Base-by-base conservation (phyloP, 805 yeast species). In the Grigorovia transvaalensis region DNA sequence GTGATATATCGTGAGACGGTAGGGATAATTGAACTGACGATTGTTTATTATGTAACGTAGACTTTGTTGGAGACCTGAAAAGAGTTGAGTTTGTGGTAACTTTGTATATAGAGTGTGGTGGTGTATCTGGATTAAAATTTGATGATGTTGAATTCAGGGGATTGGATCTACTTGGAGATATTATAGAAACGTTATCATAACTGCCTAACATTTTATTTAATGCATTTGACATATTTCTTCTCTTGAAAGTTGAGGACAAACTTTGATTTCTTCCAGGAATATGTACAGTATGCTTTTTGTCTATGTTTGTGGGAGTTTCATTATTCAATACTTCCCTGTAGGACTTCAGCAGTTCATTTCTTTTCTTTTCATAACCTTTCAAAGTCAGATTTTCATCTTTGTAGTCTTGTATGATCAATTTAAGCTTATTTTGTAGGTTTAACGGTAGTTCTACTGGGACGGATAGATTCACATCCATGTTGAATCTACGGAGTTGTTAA, bases 321-420 rank as follows among this genome's bases (percentile, higher is more conserved):
- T 8, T 13, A 15, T 11, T 12, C 4, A 46, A 17, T 19, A 29
- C 17, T 13, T 46, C 30, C 11, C 11, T 29, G 23, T 47, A 47
- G 3, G 27, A 29, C 2, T 61, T 61, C 30, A 68, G 44, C 3
- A 68, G 17, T 29, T 56, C 58, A 33, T 60, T 58, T 45, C 87
- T 68, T 54, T 81, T 83, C 57, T 78, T 82, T 45, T 73, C 70
- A 62, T 82, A 85, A 1, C 93, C 91, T 61, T 84, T 85, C 47
- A 76, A 82, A 0, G 93, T 85, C 51, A 85, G 70, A 53, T 82
- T 82, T 1, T 88, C 91, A 40, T 85, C 89, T 56, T 74, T 72
- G 54, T 71, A 80, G 54, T 82, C 87, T 9, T 67, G 60, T 13
- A 72, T 71, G 30, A 81, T 68, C 42, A 70, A 73, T 30, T 64